Base-by-base conservation (phyloP, 1,284 basidiomycete species). In the Malassezia furfur region DNA sequence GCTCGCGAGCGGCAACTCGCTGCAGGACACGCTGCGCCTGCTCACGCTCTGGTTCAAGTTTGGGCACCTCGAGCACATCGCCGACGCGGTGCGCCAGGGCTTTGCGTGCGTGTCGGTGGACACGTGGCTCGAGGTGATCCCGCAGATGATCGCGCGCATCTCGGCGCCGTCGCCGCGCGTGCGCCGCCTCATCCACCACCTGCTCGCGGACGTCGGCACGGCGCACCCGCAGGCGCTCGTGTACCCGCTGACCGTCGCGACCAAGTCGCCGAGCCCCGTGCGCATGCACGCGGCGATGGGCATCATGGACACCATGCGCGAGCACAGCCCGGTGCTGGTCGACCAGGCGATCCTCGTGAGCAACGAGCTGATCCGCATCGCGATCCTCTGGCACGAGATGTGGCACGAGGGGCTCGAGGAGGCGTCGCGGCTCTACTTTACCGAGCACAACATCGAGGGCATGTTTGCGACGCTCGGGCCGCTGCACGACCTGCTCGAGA, bases 391-490 rank as follows among this genome's bases (percentile, higher is more conserved):
- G 94, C 91, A 98, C 70, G 94, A 99, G 76, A 81, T 94, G 69
- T 99, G 94, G 94, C 91, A 96, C 70, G 94, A 99, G 78, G 91
- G 90, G 12, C 80, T 99, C 21, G 94, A 98, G 77, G 94, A 99
- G 76, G 94, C 94, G 2, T 96, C 91, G 11, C 83, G 94, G 49
- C 79, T 93, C 48, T 99, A 93, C 79, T 98, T 93, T 79, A 94
- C 90, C 17, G 94, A 98, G 69, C 89, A 91, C 75, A 96, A 99
- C 75, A 87, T 93, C n/a, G 88, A 91, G 64, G 94, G 87, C 15
- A 98, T 99, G 94, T 96, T 96, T 71, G 85, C 85, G 32, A 87
- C 85, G 17, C 78, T 99, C 55, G 90, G 94, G 67, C 93, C 93
- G 2, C 78, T 98, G 61, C 94, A 99, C 68, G 88, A 94, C 55